Base-by-base conservation (phyloP, 2,329 filamentous ascomycete species). In the Immersiporthe knoxdaviesiana region DNA sequence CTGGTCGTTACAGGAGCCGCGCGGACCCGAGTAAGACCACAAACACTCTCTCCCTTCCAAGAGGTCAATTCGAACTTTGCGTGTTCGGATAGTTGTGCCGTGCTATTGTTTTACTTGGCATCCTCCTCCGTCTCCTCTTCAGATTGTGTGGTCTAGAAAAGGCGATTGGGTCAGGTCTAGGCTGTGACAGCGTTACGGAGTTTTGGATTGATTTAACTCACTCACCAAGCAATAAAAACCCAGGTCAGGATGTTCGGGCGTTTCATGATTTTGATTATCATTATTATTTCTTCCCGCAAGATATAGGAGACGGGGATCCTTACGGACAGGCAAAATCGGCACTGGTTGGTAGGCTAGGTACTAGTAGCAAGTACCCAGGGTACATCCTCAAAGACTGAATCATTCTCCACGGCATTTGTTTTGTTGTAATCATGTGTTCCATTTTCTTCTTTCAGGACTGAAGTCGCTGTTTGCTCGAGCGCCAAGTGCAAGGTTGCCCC, bases 201-300 rank as follows among this genome's bases (percentile, higher is more conserved):
- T 67, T 59, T 68, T 67, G 65, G 61, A 66, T 44, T 68, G 24
- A 66, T 44, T 68, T 21, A 35, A 4, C 35, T n/a, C 35, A 37
- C 67, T 65, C 64, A 61, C 65, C 50, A 60, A 52, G 61, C 39
- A 65, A 61, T 54, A 66, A 58, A 56, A n/a, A n/a, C n/a, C 60
- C 44, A 62, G 65, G 60, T 62, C 66, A 68, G 62, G 66, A 66
- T 39, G 60, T 65, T 63, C 44, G 68, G n/a, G 68, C 68, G 65
- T 70, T 68, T 70, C 68, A 70, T 47, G 62, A 68, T 70, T 62
- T 56, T 21, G 56, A 39, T 7, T 18, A 21, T 47, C 16, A 0
- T 8, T n/a, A 2, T n/a, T 47, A 21, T 21, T 68, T n/a, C n/a
- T 47, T 21, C 66, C 32, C 62, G 56, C 58, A 30, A 52, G 14